These are phyloP conservation scores for Didymella glomerata DNA, from an alignment of 2,329 filamentous ascomycete genomes.

Conservation along the genomic window DNA sequence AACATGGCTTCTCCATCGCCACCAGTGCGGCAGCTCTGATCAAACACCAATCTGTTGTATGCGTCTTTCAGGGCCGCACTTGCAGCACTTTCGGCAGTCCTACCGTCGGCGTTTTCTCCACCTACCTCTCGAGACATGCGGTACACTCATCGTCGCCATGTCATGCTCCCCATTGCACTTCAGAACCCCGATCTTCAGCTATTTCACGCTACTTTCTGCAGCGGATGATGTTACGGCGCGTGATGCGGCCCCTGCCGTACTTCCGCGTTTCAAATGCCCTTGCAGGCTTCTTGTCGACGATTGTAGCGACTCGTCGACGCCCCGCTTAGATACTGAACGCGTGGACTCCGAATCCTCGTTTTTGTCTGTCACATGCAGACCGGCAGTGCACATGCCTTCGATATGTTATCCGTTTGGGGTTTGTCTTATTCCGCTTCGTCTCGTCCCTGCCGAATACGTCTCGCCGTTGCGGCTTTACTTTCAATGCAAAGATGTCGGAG, in stretches of 20 bases:
- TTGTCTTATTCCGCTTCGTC: neutral
- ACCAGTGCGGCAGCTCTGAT: neutral
- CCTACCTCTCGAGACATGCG: neutral
- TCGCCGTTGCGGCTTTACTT: slow-evolving; percentile 12
- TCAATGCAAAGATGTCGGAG: slow-evolving; percentile 16
- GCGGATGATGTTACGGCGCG: neutral
- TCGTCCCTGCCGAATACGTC: neutral
- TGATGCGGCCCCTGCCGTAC: neutral
- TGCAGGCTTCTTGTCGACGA: neutral
- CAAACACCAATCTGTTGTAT: too few species aligned
- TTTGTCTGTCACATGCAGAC: neutral
- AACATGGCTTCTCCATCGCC: neutral
- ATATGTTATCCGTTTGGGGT: neutral
- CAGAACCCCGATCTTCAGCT: neutral
- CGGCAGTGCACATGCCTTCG: neutral
- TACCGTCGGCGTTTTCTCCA: too few species aligned
- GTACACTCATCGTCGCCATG: neutral
- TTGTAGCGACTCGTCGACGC: neutral
- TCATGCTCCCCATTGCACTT: neutral
- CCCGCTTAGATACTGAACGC: neutral
- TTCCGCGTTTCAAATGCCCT: neutral
- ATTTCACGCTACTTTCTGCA: neutral
- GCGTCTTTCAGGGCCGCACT: too few species aligned
- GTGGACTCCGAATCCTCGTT: neutral
- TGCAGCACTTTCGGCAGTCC: too few species aligned